Conservation (phyloP, 805 yeast genomes). For the Saccharomycopsis sp. region DNA sequence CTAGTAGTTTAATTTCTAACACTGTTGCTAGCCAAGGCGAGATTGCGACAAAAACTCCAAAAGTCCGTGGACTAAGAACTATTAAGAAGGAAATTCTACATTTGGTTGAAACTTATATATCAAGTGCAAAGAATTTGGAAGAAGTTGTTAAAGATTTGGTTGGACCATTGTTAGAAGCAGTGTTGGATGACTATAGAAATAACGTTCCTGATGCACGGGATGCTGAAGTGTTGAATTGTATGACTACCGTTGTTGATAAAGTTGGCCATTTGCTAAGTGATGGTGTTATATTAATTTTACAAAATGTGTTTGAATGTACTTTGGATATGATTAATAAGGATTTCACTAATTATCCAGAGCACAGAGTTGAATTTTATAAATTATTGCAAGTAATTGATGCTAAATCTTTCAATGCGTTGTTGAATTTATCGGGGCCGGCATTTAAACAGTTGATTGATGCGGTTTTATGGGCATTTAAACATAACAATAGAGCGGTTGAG, state of each 20-base stretch:
- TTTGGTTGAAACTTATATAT: conserved; percentile 79
- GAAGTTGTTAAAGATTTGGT: conserved; percentile 78
- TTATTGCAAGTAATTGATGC: conserved; percentile 79
- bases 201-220: conserved; percentile 96
- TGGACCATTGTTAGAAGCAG: conserved; percentile 76
- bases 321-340: conserved; percentile 93
- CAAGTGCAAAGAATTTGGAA: conserved; percentile 79
- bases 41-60: conserved; percentile 90
- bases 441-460: conserved; percentile 89
- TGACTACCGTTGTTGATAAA: conserved; percentile 81
- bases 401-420: conserved; percentile 77
- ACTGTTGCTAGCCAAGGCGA: conserved; percentile 74
- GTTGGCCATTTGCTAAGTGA: conserved; percentile 86
- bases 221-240: conserved; percentile 93
- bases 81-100: conserved; percentile 90
- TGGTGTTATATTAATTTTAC: conserved; percentile 80
- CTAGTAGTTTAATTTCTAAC: conserved; percentile 75
- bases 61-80: conserved; percentile 91
- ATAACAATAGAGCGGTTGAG: conserved; percentile 94
- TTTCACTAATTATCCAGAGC: conserved; percentile 95
- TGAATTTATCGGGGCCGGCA: conserved; percentile 85
- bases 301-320: conserved; percentile 90
- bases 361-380: conserved; percentile 92
- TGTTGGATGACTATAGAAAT: conserved; percentile 78
- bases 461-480: conserved; percentile 97